Base-by-base conservation (phyloP, 129 eudicot genomes). In the Ambrosia trifida region DNA sequence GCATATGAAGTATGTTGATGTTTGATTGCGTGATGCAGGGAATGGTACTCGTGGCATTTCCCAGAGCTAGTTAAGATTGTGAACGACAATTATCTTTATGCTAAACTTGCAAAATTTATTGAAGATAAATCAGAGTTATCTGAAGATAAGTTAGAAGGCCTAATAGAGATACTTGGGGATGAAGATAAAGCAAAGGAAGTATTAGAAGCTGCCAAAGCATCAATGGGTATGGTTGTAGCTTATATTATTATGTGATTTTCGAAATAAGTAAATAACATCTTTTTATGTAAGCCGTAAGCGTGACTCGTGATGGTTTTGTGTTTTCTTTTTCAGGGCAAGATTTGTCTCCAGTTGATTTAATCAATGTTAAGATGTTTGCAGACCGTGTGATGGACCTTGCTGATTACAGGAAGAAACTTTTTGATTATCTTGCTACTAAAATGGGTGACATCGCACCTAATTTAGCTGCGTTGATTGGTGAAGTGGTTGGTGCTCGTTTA, bases 11-110 rank as follows among this genome's bases (percentile, higher is more conserved):
- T 12, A n/a, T 66, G 4, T 58, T 66, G 62, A 14, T 76, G 65
- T 35, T 80, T 53, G 18, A n/a, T 83, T 76, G 65, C 24, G 77
- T 53, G 14, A 11, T 80, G 69, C 84, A 89, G 98, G 77, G 98
- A 93, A 66, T 93, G 98, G 98, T 93, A 93, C 77, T 78, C 86
- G n/a, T 93, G 98, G 98, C 98, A 93, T 82, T 93, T 93, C 75
- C 98, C 98, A 3, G 98, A 93, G 78, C 62, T 93, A 64, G 98
- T 87, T 32, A 93, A 93, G 88, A 89, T 93, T 64, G 86, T 93
- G 63, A 93, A 85, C 66, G 98, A 93, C 78, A 93, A 93, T 80
- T 93, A 93, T 85, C 92, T 93, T 28, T 93, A 89, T 62, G 96
- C 98, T 33, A 93, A 89, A 79, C 83, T 87, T 59, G 90, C 96